Conservation (phyloP, 495 filamentous ascomycete species). For the Penicillium odoratum region DNA sequence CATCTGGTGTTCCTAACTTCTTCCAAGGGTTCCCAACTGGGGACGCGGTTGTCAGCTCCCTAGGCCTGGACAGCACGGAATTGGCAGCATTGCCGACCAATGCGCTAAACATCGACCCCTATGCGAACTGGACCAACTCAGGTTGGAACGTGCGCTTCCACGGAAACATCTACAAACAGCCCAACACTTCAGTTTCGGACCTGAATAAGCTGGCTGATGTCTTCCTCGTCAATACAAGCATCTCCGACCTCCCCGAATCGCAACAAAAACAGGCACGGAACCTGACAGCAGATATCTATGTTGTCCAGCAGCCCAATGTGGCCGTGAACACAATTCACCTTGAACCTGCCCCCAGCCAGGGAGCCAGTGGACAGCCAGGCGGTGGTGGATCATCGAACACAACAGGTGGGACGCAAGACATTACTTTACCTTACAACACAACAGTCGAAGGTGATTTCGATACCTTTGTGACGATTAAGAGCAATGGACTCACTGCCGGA, state of each 20-base stretch:
- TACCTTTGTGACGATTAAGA: constrained; percentile 57
- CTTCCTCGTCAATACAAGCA: constrained; percentile 64
- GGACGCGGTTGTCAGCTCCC: constrained; percentile 53
- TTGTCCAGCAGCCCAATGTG: constrained; percentile 64
- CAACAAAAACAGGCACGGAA: constrained; percentile 69
- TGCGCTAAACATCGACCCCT: constrained; percentile 72
- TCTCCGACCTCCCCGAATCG: constrained; percentile 56
- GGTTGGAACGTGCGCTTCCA: constrained; percentile 77
- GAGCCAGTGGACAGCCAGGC: constrained; percentile 49
- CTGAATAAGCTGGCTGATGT: constrained; percentile 66
- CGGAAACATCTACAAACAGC: constrained; percentile 77
- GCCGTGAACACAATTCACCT: constrained; percentile 63
- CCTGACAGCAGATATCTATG: constrained; percentile 67
- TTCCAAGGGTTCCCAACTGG: constrained; percentile 69
- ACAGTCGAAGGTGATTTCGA: constrained; percentile 71
- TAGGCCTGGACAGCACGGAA: constrained; percentile 58
- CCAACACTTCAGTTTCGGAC: constrained; percentile 59
- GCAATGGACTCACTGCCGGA: constrained; percentile 53
- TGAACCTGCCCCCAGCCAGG: constrained; percentile 50
- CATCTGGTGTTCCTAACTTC: constrained; percentile 63
- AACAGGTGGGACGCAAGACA: constrained; percentile 53
- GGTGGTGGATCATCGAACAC: constrained; percentile 55
- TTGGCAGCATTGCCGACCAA: constrained; percentile 63
- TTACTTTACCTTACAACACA: constrained; percentile 56
- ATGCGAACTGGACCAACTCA: constrained; percentile 74